A percentile compares a stretch with the other conserved stretches of the same genome.
These are phyloP conservation scores for Penicillium cataractarum DNA, from an alignment of 495 filamentous ascomycete species.

Conservation along the genomic window DNA sequence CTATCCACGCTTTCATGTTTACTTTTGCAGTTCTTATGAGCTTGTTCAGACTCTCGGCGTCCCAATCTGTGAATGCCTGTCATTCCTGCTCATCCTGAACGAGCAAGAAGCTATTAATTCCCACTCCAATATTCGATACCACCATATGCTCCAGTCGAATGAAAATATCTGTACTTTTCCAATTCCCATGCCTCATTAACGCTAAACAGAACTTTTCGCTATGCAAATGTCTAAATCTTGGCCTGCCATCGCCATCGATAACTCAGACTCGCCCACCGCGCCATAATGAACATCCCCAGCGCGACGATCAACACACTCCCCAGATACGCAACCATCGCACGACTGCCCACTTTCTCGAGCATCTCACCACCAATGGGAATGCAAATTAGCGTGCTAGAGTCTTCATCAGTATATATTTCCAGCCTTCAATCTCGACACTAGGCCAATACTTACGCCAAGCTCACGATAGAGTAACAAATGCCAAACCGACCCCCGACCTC, in stretches of 20 bases:
- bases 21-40: neutral
- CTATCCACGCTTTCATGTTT: neutral
- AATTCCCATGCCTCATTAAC: neutral
- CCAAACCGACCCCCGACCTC: conserved; percentile 70
- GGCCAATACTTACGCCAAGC: conserved; percentile 52
- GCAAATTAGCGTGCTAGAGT: conserved; percentile 39
- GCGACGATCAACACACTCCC: conserved; percentile 43
- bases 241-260: conserved; percentile 51
- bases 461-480: conserved; percentile 66
- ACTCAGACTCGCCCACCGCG: conserved; percentile 53
- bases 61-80: neutral
- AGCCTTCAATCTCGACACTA: neutral
- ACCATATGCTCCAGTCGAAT: conserved; percentile 5
- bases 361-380: conserved; percentile 48
- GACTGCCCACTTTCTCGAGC: conserved; percentile 42
- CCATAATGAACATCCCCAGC: conserved; percentile 43
- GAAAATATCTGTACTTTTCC: conserved; percentile 5
- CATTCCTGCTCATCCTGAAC: neutral
- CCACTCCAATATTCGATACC: conserved; percentile 3
- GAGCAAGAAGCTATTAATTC: neutral
- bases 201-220: neutral
- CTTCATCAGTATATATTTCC: neutral
- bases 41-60: neutral
- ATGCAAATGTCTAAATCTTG: conserved; percentile 30
- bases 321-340: conserved; percentile 42